Conservation (phyloP, 495 filamentous ascomycete species). For the Penicillium angulare region DNA sequence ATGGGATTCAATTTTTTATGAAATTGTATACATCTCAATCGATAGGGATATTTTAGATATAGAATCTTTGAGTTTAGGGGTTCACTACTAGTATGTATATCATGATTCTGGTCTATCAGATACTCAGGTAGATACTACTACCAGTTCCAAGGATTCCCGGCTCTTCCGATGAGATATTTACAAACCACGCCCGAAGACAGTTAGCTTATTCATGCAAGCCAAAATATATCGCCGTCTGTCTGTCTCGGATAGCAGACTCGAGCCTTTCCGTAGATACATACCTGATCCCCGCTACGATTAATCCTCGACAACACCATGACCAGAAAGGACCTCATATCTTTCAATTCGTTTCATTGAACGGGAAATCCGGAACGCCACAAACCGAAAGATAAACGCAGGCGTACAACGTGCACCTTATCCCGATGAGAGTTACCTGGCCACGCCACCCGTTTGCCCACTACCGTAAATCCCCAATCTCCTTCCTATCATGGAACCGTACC, state of each 20-base stretch:
- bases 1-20: no score
- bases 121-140: neutral
- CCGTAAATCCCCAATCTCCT: neutral
- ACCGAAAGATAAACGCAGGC: neutral
- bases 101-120: no score
- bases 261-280: no score
- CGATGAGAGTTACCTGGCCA: no score
- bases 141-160: neutral
- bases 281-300: conserved; percentile 7
- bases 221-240: neutral
- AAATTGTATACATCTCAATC: no score
- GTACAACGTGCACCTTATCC: neutral
- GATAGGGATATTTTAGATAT: no score
- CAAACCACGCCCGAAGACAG: neutral
- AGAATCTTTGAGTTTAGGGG: no score
- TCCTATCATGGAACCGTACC: neutral
- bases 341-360: no score
- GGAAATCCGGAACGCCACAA: neutral
- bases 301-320: conserved; percentile 11
- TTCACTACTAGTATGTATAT: no score
- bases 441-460: conserved; percentile 3
- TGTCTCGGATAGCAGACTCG: conserved; percentile 30
- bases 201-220: neutral
- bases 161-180: neutral
- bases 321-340: no score